Conservation (phyloP, 2,329 filamentous ascomycete genomes). For the Arthroderma sp. region DNA sequence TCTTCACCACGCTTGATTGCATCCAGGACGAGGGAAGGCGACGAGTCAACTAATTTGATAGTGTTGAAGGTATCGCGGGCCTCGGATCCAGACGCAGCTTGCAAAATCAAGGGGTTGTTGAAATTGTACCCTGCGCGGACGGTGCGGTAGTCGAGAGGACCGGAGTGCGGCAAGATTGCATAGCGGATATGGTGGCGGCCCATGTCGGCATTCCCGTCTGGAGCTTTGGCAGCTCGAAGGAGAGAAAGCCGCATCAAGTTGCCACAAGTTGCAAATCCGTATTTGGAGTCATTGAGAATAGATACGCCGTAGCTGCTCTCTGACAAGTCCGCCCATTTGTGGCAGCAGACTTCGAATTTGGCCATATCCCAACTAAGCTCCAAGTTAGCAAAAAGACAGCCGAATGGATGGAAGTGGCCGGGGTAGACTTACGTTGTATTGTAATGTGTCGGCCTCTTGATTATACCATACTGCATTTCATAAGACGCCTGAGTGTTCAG, state of each 20-base stretch:
- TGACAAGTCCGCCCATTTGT: slow-evolving; percentile 84
- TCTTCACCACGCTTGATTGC: slow-evolving; percentile 88
- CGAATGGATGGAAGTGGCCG: neutral
- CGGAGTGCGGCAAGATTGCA: slow-evolving; percentile 76
- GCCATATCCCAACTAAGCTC: slow-evolving; percentile 72
- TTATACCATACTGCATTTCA: slow-evolving; percentile 85
- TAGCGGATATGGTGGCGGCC: slow-evolving; percentile 75
- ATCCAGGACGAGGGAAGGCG: slow-evolving; percentile 63
- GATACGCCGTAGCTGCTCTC: slow-evolving; percentile 83
- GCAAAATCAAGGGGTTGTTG: slow-evolving; percentile 62
- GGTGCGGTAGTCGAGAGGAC: slow-evolving; percentile 56
- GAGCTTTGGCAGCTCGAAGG: slow-evolving; percentile 77
- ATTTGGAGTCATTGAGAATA: slow-evolving; percentile 90
- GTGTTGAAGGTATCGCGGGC: slow-evolving; percentile 31
- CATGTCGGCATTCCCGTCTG: slow-evolving; percentile 91
- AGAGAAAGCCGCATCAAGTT: slow-evolving; percentile 82
- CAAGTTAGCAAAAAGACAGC: slow-evolving; percentile 14
- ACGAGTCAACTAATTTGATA: slow-evolving; percentile 53
- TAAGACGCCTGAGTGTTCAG: slow-evolving; percentile 87
- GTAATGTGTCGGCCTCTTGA: slow-evolving; percentile 86
- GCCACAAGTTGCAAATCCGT: slow-evolving; percentile 82
- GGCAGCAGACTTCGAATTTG: slow-evolving; percentile 92
- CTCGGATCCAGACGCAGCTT: slow-evolving; percentile 24
- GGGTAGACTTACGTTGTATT: slow-evolving; percentile 58
- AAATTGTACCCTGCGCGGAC: slow-evolving; percentile 79